phyloP scores from a whole-genome alignment of 768 basidiomycete species.

The Chiua virens region DNA sequence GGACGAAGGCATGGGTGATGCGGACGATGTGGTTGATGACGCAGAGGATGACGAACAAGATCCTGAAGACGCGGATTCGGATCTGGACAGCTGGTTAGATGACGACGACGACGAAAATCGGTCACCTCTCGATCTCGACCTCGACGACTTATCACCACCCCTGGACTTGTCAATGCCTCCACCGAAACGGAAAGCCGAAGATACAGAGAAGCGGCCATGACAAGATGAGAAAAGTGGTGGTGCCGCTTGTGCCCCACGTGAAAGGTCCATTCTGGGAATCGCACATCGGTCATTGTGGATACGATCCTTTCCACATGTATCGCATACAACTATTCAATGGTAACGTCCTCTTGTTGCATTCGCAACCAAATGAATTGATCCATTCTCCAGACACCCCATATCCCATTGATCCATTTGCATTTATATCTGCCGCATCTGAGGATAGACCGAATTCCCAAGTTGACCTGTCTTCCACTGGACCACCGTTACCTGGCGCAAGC shows the following conservation, averaged over 20 bases:
- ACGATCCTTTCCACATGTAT: conserved; percentile 71
- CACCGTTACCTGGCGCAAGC: conserved; percentile 43
- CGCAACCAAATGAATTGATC: conserved; percentile 2
- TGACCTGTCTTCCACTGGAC: conserved; percentile 45
- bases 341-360: conserved; percentile 31
- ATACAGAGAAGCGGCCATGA: conserved; percentile 40
- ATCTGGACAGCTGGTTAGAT: conserved; percentile 42
- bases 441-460: conserved; percentile 24
- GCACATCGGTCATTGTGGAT: conserved; percentile 61
- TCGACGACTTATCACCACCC: conserved; percentile 36
- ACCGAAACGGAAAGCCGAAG: conserved; percentile 68
- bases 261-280: conserved; percentile 86
- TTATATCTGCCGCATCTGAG: conserved; percentile 51
- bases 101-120: conserved; percentile 72
- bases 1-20: conserved; percentile 74
- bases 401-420: conserved; percentile 78
- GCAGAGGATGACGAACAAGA: conserved; percentile 68
- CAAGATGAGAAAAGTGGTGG: conserved; percentile 76
- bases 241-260: conserved; percentile 75
- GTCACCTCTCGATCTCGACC: conserved; percentile 41
- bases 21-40: conserved; percentile 67
- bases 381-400: conserved; percentile 59
- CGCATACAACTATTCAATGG: conserved; percentile 85
- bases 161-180: conserved; percentile 36
- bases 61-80: conserved; percentile 49